These are phyloP conservation scores for Massariosphaeria phaeospora DNA, from an alignment of 495 filamentous ascomycete species.

Conservation along the genomic window DNA sequence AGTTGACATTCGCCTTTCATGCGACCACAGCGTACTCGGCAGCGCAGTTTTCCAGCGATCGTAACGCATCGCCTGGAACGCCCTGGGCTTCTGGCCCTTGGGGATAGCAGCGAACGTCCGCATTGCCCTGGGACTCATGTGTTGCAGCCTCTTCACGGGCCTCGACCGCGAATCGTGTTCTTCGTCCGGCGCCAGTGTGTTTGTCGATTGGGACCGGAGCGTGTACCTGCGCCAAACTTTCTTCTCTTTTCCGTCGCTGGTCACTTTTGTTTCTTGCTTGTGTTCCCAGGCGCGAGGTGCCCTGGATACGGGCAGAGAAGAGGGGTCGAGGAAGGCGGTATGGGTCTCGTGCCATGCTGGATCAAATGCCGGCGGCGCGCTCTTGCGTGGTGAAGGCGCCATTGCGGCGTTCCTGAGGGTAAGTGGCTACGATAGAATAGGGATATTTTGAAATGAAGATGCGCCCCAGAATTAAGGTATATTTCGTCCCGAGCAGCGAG, in stretches of 20 bases:
- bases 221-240: slow-evolving; percentile 41
- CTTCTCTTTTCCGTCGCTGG: slow-evolving; percentile 26
- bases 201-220: slow-evolving; percentile 18
- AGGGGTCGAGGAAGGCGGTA: slow-evolving; percentile 30
- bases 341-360: slow-evolving; percentile 33
- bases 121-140: slow-evolving; percentile 7
- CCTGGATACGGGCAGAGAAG: slow-evolving; percentile 31
- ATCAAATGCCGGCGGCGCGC: slow-evolving; percentile 17
- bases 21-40: slow-evolving; percentile 17
- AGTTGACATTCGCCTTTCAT: not conserved
- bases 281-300: slow-evolving; percentile 42
- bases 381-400: slow-evolving; percentile 24
- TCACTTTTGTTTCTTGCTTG: slow-evolving; percentile 29
- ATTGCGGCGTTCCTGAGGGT: slow-evolving; percentile 6
- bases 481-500: not conserved
- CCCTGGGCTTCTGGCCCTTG: slow-evolving; percentile 5
- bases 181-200: slow-evolving; percentile 5
- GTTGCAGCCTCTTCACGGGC: slow-evolving; percentile 29
- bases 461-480: not conserved
- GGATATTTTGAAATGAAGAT: not conserved
- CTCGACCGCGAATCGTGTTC: slow-evolving; percentile 6
- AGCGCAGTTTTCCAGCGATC: slow-evolving; percentile 30
- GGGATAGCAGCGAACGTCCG: not conserved
- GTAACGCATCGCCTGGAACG: slow-evolving; percentile 24
- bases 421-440: not conserved